Evolutionary conservation across 441 rosid genomes (phyloP).

Genomic region (Mallotus repandus): DNA sequence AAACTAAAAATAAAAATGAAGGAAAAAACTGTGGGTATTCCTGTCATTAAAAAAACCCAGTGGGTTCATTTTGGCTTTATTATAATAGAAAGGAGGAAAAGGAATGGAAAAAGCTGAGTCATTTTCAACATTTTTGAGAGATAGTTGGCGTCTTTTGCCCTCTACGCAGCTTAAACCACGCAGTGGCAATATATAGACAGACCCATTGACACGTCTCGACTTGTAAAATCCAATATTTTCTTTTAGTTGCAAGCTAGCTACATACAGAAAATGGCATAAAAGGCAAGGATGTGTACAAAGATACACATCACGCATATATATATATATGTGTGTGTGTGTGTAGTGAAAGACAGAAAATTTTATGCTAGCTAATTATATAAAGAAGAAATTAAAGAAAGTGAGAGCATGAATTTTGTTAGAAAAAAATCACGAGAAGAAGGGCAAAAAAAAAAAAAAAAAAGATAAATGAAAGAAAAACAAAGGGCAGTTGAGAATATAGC

Average conservation of each 20-base stretch:
- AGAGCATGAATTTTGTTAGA: conserved; percentile 30
- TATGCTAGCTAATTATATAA: not conserved
- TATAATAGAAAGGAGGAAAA: not conserved
- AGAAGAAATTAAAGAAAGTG: not conserved
- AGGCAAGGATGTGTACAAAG: conserved; percentile 19
- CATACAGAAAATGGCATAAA: conserved; percentile 21
- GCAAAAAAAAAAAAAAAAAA: not conserved
- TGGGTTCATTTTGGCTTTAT: conserved; percentile 26
- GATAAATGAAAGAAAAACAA: conserved; percentile 25
- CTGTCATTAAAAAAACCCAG: conserved; percentile 30
- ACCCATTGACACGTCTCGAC: conserved; percentile 44
- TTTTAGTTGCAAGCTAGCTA: conserved; percentile 20
- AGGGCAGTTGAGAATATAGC: conserved; percentile 41
- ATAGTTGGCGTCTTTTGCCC: conserved; percentile 59
- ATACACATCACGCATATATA: not conserved
- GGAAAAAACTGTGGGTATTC: conserved; percentile 31
- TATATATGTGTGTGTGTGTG: not conserved
- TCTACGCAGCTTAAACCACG: conserved; percentile 60
- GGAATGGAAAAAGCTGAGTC: conserved; percentile 31
- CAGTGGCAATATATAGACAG: conserved; percentile 33
- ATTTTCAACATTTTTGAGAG: conserved; percentile 30
- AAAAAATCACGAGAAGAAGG: conserved; percentile 45
- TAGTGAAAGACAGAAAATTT: conserved; percentile 7
- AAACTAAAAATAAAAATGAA: not conserved
- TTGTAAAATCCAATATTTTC: conserved; percentile 9